Base-by-base conservation (phyloP, 345 rosid genomes). In the Salix koriyanagi region DNA sequence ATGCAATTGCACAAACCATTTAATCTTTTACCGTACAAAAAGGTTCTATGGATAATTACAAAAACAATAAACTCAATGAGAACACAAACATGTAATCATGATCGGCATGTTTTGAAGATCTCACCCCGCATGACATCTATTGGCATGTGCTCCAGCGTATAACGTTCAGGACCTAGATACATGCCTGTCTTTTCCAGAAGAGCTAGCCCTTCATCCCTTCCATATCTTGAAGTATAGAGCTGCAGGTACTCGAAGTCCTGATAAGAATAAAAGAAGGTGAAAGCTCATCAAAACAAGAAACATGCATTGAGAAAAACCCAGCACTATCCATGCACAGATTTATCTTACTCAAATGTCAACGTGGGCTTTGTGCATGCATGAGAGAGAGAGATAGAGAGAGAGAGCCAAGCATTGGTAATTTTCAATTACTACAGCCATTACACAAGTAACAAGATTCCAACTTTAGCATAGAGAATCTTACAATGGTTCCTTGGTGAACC, bases 81-180 rank as follows among this genome's bases (percentile, higher is more conserved):
- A 58, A 21, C 23, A 30, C 67, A 46, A n/a, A 14, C 8, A 32
- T 46, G 16, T 67, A 37, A 54, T 84, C 75, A 84, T 10, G 73
- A 67, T 6, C 72, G 79, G 86, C 99, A 96, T 3, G 88, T 62
- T 67, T 83, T 92, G 87, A 83, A 96, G 79, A 96, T 86, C 88
- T 93, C 99, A 78, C 93, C 94, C 67, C 99, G 92, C 92, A 93
- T 84, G 54, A 88, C 79, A 81, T 96, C 97, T 39, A 93, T 81
- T 46, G 98, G 93, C 89, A 87, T 77, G 85, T 95, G 99, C 66
- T 96, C 97, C 21, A 46, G 70, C n/a, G 97, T 87, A 88, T 95
- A 90, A 19, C 96, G 94, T 85, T 95, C 99, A 0, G 99, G 99
- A 30, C 97, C 97, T 46, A 83, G 72, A 79, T 95, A 91, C 70